phyloP scores from a whole-genome alignment of 768 basidiomycete genomes.

The Piloderma croceum region DNA sequence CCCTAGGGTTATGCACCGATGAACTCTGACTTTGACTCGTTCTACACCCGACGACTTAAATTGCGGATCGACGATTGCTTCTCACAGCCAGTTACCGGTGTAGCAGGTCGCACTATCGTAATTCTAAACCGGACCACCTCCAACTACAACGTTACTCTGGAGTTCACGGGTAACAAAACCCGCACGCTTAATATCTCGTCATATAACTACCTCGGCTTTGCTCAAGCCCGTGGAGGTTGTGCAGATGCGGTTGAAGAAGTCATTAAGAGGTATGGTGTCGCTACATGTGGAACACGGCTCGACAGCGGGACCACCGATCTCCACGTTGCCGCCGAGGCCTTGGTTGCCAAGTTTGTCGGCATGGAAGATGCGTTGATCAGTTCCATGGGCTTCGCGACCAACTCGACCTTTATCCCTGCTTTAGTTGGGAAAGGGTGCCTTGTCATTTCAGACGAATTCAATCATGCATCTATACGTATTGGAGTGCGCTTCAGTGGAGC shows the following conservation, averaged over 20 bases:
- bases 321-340: conserved; percentile 72
- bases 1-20: conserved; percentile 89
- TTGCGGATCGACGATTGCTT: conserved; percentile 94
- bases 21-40: conserved; percentile 98
- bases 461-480: conserved; percentile 92
- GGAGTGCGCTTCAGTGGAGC: conserved; percentile 88
- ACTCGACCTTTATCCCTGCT: conserved; percentile 90
- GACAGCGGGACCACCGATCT: conserved; percentile 86
- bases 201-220: conserved; percentile 99
- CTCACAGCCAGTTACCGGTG: conserved; percentile 86
- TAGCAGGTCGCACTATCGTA: conserved; percentile 89
- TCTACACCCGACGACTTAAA: conserved; percentile 96
- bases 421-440: conserved; percentile 86
- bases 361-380: conserved; percentile 85
- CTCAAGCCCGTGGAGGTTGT: conserved; percentile 86
- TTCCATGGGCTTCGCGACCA: conserved; percentile 97
- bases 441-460: conserved; percentile 94
- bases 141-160: conserved; percentile 76
- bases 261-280: conserved; percentile 77
- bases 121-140: conserved; percentile 78
- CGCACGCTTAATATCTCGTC: conserved; percentile 95
- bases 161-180: conserved; percentile 72
- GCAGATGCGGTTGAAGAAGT: conserved; percentile 89
- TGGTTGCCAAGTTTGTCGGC: conserved; percentile 87
- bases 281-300: conserved; percentile 69